Percentiles rank a stretch among this genome's conserved stretches.
These are phyloP conservation scores for Cercospora sp. DNA, from an alignment of 2,329 filamentous ascomycete species.

Conservation along the genomic window DNA sequence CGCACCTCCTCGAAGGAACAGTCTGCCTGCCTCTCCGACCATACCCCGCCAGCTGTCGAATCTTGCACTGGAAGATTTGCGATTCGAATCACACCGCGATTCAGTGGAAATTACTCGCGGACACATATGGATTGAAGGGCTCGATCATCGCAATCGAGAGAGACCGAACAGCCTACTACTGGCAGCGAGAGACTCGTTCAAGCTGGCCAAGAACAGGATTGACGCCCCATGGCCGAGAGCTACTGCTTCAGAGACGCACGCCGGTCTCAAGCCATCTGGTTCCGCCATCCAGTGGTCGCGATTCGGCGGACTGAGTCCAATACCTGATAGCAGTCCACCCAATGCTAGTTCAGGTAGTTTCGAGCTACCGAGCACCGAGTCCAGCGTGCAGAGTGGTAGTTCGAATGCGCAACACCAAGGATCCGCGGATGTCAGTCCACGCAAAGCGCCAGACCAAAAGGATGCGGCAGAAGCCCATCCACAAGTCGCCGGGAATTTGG, in stretches of 20 bases:
- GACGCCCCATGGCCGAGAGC: slow-evolving; percentile 26
- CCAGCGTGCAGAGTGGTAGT: background rate
- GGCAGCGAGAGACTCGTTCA: slow-evolving; percentile 33
- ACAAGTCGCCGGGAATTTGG: background rate
- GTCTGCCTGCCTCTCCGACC: slow-evolving; percentile 24
- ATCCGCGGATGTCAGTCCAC: background rate
- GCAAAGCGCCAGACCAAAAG: background rate
- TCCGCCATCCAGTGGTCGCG: slow-evolving; percentile 18
- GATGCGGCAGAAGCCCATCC: background rate
- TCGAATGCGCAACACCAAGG: background rate
- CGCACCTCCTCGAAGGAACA: slow-evolving; percentile 20
- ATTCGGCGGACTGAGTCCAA: slow-evolving; percentile 34
- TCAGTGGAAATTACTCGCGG: slow-evolving; percentile 35
- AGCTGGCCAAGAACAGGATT: slow-evolving; percentile 33
- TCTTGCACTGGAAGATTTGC: slow-evolving; percentile 28
- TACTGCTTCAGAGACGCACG: background rate
- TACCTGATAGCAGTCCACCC: slow-evolving; percentile 37
- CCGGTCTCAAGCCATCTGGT: background rate
- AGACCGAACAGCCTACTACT: slow-evolving; percentile 26
- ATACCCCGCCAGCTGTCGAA: slow-evolving; percentile 27
- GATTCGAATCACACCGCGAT: slow-evolving; percentile 34
- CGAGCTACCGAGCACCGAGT: background rate
- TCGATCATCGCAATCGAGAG: slow-evolving; percentile 16
- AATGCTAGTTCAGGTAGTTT: slow-evolving; percentile 12
- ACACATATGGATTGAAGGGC: slow-evolving; percentile 25